Evolutionary conservation across 2,329 filamentous ascomycete genomes (phyloP), one percentile per base, ranked within the genome.

Genomic region (Nemania sp.): DNA sequence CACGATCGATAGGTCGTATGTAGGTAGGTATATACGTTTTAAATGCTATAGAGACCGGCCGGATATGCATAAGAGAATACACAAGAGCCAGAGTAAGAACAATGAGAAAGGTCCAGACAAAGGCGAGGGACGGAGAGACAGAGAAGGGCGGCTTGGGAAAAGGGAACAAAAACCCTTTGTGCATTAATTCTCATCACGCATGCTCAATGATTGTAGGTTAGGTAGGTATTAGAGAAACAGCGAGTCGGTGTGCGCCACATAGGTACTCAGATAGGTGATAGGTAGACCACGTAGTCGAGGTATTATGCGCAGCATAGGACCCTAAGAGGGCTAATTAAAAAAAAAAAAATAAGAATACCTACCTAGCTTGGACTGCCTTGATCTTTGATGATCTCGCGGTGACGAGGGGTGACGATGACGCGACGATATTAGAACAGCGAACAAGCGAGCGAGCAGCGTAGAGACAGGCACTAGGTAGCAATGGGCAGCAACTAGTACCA

Each of bases 341-440:
- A 45, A 45, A 5, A 20, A 13, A 45, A 18, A 45, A n/a, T n/a
- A 8, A 45, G 2, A 45, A 45, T 45, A 45, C n/a, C 3, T n/a
- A 45, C 4, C 3, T 45, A 45, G 15, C 52, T 62, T 58, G 27
- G 41, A 10, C 18, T 26, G 32, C 15, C 4, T 13, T 41, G 38
- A 13, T 29, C 22, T 49, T 24, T 26, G 51, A 56, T 68, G 54
- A 66, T 45, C 58, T 66, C 59, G 62, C 60, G 55, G 66, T 70
- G 66, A 70, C 68, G 68, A 68, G 49, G 10, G 41, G 64, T 70
- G 66, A 66, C 60, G 63, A 68, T 51, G 59, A 56, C 57, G 61
- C 60, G 66, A 64, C 55, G 45, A 54, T 43, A n/a, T 54, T 38
- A 62, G 22, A 58, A 60, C 10, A 22, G 58, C 58, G 54, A 67